Conservation (phyloP, 495 filamentous ascomycete species). For the Haplographium delicatum region DNA sequence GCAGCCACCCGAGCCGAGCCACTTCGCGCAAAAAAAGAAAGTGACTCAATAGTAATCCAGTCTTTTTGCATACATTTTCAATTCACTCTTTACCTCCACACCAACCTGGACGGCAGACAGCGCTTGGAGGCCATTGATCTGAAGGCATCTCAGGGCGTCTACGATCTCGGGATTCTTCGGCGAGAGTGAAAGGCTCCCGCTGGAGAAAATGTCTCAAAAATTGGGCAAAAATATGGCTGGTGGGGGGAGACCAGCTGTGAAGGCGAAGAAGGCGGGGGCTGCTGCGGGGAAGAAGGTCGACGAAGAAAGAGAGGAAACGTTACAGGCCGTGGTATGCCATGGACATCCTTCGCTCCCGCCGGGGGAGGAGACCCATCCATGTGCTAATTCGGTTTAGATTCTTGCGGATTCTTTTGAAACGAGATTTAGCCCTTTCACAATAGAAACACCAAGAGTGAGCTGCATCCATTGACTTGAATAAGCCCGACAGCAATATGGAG, state of each 20-base stretch:
- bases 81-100: too few species aligned
- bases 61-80: too few species aligned
- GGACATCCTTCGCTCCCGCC: too few species aligned
- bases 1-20: too few species aligned
- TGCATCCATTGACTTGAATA: neutral
- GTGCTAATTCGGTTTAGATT: constrained; percentile 56
- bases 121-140: neutral
- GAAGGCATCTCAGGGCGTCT: too few species aligned
- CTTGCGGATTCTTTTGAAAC: constrained; percentile 93
- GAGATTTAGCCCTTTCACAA: constrained; percentile 80
- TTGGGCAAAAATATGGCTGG: constrained; percentile 14
- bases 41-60: too few species aligned
- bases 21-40: too few species aligned
- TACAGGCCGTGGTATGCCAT: constrained; percentile 90
- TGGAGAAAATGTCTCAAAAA: constrained; percentile 14
- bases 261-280: constrained; percentile 37
- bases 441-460: constrained; percentile 78
- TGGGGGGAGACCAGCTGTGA: constrained; percentile 22
- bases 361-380: too few species aligned
- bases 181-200: neutral
- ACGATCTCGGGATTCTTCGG: too few species aligned
- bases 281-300: constrained; percentile 57
- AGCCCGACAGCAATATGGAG: neutral
- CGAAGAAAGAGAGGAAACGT: constrained; percentile 71
- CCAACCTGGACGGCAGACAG: neutral